Percentiles rank a stretch among this genome's conserved stretches.
Evolutionary conservation across 164 flowering plant species (phyloP).

Genomic region (grape (Vitis vinifera)): ASM3070453v1 NC_081812.1:22404001-22404500

Average conservation of each 20-base stretch:
- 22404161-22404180: conserved; percentile 53
- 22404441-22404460: no score
- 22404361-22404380: conserved; percentile 46
- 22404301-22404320: conserved; percentile 49
- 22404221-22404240: conserved; percentile 36
- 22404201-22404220: conserved; percentile 26
- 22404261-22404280: conserved; percentile 42
- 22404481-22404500: no score
- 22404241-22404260: conserved; percentile 52
- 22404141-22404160: conserved; percentile 65
- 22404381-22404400: conserved; percentile 66
- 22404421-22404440: conserved; percentile 33
- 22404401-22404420: conserved; percentile 44
- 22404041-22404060: conserved; percentile 18
- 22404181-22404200: conserved; percentile 36
- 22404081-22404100: conserved; percentile 26
- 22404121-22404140: conserved; percentile 49
- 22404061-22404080: conserved; percentile 27
- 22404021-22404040: conserved; percentile 21
- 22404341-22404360: conserved; percentile 39
- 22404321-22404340: conserved; percentile 52
- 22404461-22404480: no score
- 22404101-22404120: conserved; percentile 40
- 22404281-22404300: conserved; percentile 42
- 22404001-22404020: conserved; percentile 37